Conservation (phyloP, 2,329 filamentous ascomycete genomes). For the Pyricularia pennisetigena region DNA sequence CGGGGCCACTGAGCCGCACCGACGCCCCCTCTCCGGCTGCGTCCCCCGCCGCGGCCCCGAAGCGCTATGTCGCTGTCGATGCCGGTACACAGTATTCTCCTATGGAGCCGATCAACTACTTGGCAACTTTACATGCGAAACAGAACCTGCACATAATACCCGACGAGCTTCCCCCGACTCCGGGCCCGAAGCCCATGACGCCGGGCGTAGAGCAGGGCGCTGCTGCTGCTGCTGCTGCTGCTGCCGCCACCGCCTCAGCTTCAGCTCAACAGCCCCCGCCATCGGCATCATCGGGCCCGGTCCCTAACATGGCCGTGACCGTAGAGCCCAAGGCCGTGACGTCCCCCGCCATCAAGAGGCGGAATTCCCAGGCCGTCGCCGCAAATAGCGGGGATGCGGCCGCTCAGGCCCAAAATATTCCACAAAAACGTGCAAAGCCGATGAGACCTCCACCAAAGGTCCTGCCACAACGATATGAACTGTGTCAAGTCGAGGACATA, state of each 20-base stretch:
- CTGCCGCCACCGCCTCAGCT: conserved; percentile 10
- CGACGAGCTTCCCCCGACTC: conserved; percentile 18
- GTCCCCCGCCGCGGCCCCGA: conserved; percentile 15
- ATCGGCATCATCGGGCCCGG: background rate
- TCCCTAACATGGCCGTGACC: background rate
- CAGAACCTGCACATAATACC: conserved; percentile 6
- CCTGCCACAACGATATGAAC: conserved; percentile 68
- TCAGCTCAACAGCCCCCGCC: background rate
- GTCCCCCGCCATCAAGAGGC: conserved; percentile 29
- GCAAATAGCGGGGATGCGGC: background rate
- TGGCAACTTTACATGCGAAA: conserved; percentile 6
- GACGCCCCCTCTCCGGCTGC: background rate
- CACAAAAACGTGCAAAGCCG: conserved; percentile 43
- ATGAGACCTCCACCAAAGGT: conserved; percentile 42
- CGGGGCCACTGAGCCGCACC: conserved; percentile 14
- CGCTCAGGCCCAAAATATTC: background rate
- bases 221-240: conserved; percentile 8
- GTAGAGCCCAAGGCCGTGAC: conserved; percentile 9
- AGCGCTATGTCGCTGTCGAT: conserved; percentile 36
- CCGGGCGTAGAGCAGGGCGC: conserved; percentile 15
- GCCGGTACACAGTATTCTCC: conserved; percentile 38
- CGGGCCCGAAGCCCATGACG: conserved; percentile 16
- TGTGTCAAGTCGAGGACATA: conserved; percentile 74
- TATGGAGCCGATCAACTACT: conserved; percentile 34
- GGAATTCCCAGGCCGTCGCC: conserved; percentile 26